A percentile compares a stretch with the other conserved stretches of the same genome.
Conservation (phyloP, 257 asterid species). For the Solanum gracilifrons region DNA sequence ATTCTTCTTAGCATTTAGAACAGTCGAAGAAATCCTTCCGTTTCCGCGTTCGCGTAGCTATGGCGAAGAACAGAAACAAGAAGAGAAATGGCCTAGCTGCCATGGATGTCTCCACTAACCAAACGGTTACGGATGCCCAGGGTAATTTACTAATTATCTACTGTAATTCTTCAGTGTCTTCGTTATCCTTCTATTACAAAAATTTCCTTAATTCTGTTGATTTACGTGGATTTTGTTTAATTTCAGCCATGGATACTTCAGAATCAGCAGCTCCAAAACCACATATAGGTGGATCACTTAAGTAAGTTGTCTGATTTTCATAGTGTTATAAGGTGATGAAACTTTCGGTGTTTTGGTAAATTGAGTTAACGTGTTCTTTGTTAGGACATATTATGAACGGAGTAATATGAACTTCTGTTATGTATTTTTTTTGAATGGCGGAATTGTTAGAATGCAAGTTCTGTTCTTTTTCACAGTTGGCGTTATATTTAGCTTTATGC, state of each 20-base stretch:
- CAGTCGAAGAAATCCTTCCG: neutral
- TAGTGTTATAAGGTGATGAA: neutral
- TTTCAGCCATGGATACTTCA: conserved; percentile 57
- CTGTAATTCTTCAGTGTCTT: neutral
- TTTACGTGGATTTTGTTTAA: neutral
- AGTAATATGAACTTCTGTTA: no score
- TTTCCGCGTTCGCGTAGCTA: neutral
- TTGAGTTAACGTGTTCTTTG: neutral
- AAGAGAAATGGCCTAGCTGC: conserved; percentile 24
- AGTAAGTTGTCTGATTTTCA: conserved; percentile 15
- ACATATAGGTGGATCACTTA: conserved; percentile 11
- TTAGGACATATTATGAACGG: neutral
- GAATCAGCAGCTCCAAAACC: conserved; percentile 21
- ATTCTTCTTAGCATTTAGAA: neutral
- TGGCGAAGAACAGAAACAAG: conserved; percentile 59
- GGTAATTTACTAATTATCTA: conserved; percentile 18
- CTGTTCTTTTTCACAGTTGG: no score
- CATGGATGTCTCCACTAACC: conserved; percentile 21
- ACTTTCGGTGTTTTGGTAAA: neutral
- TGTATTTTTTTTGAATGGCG: no score
- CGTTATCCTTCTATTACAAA: neutral
- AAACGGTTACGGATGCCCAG: conserved; percentile 3
- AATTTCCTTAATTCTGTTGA: neutral
- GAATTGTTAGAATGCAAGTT: no score
- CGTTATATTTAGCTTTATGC: no score